Evolutionary conservation across 2,329 filamentous ascomycete species (phyloP).

Genomic region (Alternaria dauci): DNA sequence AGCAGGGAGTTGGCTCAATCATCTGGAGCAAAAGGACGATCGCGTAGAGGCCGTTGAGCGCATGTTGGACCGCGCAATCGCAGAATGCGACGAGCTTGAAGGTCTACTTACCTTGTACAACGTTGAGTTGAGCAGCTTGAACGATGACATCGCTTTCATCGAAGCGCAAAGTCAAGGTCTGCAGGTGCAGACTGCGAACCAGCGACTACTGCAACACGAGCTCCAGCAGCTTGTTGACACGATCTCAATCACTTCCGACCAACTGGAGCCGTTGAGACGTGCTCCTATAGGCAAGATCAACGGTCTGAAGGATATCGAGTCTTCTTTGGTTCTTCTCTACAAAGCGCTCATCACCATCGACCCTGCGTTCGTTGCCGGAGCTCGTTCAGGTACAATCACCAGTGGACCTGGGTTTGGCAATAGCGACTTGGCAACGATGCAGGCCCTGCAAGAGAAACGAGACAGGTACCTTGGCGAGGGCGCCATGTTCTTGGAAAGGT

Average conservation of each 20-base stretch:
- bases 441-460: constrained; percentile 92
- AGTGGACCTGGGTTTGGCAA: constrained; percentile 70
- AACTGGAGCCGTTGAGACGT: constrained; percentile 76
- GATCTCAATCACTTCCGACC: constrained; percentile 81
- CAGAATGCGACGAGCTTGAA: constrained; percentile 95
- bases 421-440: constrained; percentile 83
- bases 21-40: constrained; percentile 85
- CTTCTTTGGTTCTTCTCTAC: constrained; percentile 80
- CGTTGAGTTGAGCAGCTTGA: constrained; percentile 85
- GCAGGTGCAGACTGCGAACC: constrained; percentile 96
- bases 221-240: constrained; percentile 88
- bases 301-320: constrained; percentile 80
- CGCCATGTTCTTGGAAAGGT: constrained; percentile 75
- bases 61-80: constrained; percentile 87
- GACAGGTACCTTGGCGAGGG: constrained; percentile 85
- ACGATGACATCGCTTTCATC: constrained; percentile 95
- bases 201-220: constrained; percentile 91
- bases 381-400: constrained; percentile 51
- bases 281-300: constrained; percentile 75
- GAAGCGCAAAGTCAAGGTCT: constrained; percentile 96
- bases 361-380: constrained; percentile 71
- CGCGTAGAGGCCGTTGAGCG: constrained; percentile 85
- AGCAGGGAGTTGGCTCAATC: constrained; percentile 89
- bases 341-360: constrained; percentile 95
- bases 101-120: constrained; percentile 93